Evolutionary conservation across 2,329 filamentous ascomycete species (phyloP).

Genomic region (Sporothrix euskadiensis): DNA sequence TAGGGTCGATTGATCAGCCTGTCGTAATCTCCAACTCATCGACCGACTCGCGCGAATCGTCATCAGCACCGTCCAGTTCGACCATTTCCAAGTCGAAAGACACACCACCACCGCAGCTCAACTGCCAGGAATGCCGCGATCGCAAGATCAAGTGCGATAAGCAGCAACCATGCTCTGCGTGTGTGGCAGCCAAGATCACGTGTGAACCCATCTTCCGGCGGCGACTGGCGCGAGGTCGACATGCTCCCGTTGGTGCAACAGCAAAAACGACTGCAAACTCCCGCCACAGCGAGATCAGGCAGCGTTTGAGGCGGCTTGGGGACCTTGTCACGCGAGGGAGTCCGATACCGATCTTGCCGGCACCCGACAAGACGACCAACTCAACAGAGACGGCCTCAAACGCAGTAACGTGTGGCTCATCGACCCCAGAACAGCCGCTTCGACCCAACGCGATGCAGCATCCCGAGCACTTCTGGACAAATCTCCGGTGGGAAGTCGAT

Average conservation of each 20-base stretch:
- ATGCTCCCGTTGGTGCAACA: not conserved
- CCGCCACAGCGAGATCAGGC: not conserved
- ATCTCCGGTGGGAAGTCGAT: slow-evolving; percentile 16
- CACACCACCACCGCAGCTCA: not conserved
- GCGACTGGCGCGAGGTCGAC: not conserved
- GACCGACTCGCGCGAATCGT: too few relatives aligned
- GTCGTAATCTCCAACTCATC: too few relatives aligned
- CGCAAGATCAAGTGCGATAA: slow-evolving; percentile 23
- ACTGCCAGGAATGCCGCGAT: slow-evolving; percentile 3
- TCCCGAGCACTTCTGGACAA: slow-evolving; percentile 24
- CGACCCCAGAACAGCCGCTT: too few relatives aligned
- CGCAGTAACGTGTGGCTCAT: too few relatives aligned
- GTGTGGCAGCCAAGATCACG: not conserved
- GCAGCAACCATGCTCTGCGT: slow-evolving; percentile 15
- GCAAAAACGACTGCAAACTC: not conserved
- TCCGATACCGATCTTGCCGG: not conserved
- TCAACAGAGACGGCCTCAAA: too few relatives aligned
- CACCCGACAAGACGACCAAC: not conserved
- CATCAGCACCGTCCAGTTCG: too few relatives aligned
- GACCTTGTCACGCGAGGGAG: not conserved
- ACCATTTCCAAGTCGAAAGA: not conserved
- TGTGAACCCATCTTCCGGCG: slow-evolving; percentile 15
- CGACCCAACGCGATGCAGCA: not conserved
- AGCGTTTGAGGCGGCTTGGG: slow-evolving; percentile 22
- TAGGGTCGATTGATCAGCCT: too few relatives aligned